These are phyloP conservation scores for Lavandula angustifolia DNA, from an alignment of 257 asterid species.

Conservation along the genomic window DNA sequence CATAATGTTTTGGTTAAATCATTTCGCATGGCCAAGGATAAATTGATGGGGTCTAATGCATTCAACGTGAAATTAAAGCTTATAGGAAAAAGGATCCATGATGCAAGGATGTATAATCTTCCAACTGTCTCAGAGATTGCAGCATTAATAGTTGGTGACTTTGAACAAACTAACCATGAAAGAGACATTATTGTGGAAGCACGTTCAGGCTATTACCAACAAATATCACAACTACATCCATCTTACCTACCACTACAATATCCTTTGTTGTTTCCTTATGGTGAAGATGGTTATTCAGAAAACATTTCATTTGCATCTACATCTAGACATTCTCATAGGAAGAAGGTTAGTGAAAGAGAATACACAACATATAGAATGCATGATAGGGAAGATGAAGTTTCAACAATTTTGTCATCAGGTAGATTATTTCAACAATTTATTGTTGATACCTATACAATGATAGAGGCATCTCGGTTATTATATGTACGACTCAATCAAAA, in stretches of 20 bases:
- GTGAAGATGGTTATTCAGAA: not conserved
- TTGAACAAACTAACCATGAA: not conserved
- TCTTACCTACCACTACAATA: not conserved
- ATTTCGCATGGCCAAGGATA: not conserved
- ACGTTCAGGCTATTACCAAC: not conserved
- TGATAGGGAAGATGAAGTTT: not conserved
- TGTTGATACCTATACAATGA: not conserved
- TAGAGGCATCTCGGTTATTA: not conserved
- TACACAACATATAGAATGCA: not conserved
- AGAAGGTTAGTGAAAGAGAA: not conserved
- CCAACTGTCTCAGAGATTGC: not conserved
- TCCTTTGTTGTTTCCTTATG: not conserved
- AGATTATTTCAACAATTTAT: not conserved
- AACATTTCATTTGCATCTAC: not conserved
- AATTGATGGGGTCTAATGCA: not conserved
- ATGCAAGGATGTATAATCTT: not conserved
- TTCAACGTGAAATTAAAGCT: no score
- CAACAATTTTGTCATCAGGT: not conserved
- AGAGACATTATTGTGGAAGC: not conserved
- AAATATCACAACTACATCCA: not conserved
- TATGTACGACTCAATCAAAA: not conserved
- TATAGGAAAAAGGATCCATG: not conserved
- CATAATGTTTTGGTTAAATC: not conserved
- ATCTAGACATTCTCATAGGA: not conserved
- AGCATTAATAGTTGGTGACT: not conserved